Conservation (phyloP, 192 early-diverging fungal genomes). For the Kickxella alabastrina region DNA sequence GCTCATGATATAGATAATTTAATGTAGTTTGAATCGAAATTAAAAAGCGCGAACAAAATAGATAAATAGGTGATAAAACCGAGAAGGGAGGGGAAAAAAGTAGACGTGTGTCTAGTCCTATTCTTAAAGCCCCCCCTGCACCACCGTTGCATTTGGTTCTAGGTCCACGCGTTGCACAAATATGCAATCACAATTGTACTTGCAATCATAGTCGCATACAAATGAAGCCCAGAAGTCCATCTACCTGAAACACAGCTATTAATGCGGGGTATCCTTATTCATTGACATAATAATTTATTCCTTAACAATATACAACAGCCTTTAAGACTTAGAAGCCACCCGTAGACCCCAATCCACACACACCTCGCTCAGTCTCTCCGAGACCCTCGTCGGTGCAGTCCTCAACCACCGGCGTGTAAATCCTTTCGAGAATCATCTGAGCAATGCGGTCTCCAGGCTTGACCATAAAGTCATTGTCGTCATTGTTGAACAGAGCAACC, state of each 20-base stretch:
- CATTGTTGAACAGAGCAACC: slow-evolving; percentile 88
- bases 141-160: too few species aligned
- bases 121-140: too few species aligned
- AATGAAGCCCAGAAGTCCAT: too few species aligned
- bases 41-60: not conserved
- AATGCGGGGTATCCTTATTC: too few species aligned
- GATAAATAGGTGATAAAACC: not conserved
- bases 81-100: too few species aligned
- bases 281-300: too few species aligned
- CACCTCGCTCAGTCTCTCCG: slow-evolving; percentile 57
- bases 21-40: not conserved
- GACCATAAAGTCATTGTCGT: slow-evolving; percentile 65
- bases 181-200: too few species aligned
- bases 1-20: slow-evolving; percentile 8
- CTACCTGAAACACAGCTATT: too few species aligned
- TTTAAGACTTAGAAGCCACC: slow-evolving; percentile 48
- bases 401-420: slow-evolving; percentile 72
- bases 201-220: too few species aligned
- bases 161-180: too few species aligned
- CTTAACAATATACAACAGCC: too few species aligned
- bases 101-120: too few species aligned
- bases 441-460: slow-evolving; percentile 91
- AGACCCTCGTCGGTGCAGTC: slow-evolving; percentile 59
- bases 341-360: slow-evolving; percentile 68
- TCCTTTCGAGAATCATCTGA: slow-evolving; percentile 88